Conservation (phyloP, 768 basidiomycete genomes). For the Suillus occidentalis region DNA sequence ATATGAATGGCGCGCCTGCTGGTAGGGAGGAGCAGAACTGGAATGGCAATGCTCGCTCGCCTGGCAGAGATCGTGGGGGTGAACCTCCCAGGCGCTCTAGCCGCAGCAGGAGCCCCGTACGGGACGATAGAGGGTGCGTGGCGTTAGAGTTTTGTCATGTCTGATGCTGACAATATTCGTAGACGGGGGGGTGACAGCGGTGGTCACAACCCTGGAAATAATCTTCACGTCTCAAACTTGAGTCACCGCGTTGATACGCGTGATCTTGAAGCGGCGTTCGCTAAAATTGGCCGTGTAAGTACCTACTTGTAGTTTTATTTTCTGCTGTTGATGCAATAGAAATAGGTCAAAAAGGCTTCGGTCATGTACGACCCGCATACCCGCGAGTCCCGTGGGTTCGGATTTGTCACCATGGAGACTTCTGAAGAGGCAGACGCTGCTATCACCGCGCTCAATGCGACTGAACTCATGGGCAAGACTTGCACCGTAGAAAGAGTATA, state of each 20-base stretch:
- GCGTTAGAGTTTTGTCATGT: conserved; percentile 11
- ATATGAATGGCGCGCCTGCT: conserved; percentile 45
- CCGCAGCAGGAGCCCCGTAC: conserved; percentile 77
- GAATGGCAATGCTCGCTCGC: conserved; percentile 48
- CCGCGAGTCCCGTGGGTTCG: conserved; percentile 75
- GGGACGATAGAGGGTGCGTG: conserved; percentile 58
- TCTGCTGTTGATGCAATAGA: background rate
- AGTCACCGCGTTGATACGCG: conserved; percentile 70
- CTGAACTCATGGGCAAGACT: conserved; percentile 85
- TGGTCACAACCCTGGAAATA: conserved; percentile 60
- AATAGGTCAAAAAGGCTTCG: conserved; percentile 60
- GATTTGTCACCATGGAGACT: conserved; percentile 87
- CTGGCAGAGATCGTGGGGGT: conserved; percentile 42
- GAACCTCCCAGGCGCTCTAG: conserved; percentile 66
- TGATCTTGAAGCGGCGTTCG: conserved; percentile 85
- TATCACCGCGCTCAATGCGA: conserved; percentile 78
- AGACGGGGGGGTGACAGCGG: conserved; percentile 28
- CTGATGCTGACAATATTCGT: background rate
- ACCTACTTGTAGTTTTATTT: background rate
- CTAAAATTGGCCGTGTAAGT: conserved; percentile 83
- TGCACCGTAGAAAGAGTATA: conserved; percentile 85
- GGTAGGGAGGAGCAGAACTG: conserved; percentile 58
- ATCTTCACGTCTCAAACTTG: conserved; percentile 62
- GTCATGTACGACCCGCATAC: conserved; percentile 75
- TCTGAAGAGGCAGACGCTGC: conserved; percentile 90